Percentiles rank a stretch among this genome's conserved stretches.
phyloP scores from a whole-genome alignment of 257 asterid genomes.

The Solanum microdontum region DNA sequence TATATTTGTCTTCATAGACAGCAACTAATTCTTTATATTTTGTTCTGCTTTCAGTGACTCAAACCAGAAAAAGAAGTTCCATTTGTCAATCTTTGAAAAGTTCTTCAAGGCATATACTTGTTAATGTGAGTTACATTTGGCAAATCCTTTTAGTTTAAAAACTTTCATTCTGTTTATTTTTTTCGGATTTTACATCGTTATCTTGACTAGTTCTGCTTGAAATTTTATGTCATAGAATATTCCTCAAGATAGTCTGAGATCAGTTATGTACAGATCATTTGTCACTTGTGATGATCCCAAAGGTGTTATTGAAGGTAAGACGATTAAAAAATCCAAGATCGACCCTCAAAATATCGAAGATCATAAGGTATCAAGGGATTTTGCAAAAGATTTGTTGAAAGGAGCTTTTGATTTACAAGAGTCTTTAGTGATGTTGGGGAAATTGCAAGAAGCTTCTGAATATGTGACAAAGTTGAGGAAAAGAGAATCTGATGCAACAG shows the following conservation, averaged over 20 bases:
- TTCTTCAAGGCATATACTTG: slow-evolving; percentile 8
- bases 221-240: slow-evolving; percentile 27
- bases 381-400: slow-evolving; percentile 43
- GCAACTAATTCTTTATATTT: slow-evolving; percentile 22
- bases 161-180: slow-evolving; percentile 5
- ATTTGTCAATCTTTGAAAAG: slow-evolving; percentile 4
- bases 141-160: neutral
- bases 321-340: slow-evolving; percentile 35
- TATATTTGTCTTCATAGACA: slow-evolving; percentile 14
- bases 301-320: slow-evolving; percentile 56
- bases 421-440: slow-evolving; percentile 45
- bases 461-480: slow-evolving; percentile 24
- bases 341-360: slow-evolving; percentile 16
- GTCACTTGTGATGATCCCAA: slow-evolving; percentile 64
- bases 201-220: slow-evolving; percentile 21
- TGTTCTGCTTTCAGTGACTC: slow-evolving; percentile 7
- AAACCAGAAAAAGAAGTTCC: neutral
- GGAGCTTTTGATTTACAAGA: slow-evolving; percentile 68
- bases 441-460: slow-evolving; percentile 50
- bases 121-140: slow-evolving; percentile 15
- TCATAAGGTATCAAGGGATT: slow-evolving; percentile 15
- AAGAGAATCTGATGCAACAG: neutral
- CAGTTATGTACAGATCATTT: slow-evolving; percentile 53
- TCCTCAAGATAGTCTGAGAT: slow-evolving; percentile 55
- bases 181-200: neutral